These are phyloP conservation scores for Globisporangium cederbergense DNA, from an alignment of 352 stramenopile genomes.

Conservation along the genomic window DNA sequence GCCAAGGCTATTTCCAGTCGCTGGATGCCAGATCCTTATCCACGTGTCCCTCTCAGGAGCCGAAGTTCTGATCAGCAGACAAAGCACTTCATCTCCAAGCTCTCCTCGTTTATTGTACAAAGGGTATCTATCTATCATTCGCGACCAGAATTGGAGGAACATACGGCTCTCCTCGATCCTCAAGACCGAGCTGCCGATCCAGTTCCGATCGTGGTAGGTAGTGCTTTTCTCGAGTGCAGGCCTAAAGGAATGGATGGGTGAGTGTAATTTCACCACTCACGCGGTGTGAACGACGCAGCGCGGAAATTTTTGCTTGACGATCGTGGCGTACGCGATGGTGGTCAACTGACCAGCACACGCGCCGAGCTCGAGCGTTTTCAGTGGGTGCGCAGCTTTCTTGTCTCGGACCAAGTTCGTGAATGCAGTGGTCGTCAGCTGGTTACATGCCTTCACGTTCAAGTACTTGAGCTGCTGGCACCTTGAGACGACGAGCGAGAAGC, in stretches of 20 bases:
- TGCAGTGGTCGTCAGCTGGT: slow-evolving; percentile 61
- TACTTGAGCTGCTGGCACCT: slow-evolving; percentile 54
- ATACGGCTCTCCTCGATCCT: background rate
- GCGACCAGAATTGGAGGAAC: background rate
- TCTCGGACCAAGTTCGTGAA: slow-evolving; percentile 48
- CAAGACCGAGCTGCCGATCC: background rate
- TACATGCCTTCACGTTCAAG: slow-evolving; percentile 87
- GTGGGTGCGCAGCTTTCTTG: slow-evolving; percentile 20
- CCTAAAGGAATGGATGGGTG: background rate
- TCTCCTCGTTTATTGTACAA: slow-evolving; percentile 4
- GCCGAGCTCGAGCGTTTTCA: slow-evolving; percentile 63
- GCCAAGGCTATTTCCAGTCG: background rate
- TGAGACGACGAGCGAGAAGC: slow-evolving; percentile 43
- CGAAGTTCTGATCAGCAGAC: background rate
- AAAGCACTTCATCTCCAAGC: background rate
- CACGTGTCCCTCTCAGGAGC: background rate
- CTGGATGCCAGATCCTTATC: background rate
- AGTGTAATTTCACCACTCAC: slow-evolving; percentile 23
- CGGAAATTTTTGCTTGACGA: slow-evolving; percentile 63
- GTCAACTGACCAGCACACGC: slow-evolving; percentile 66
- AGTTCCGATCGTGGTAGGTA: background rate
- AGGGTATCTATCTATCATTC: background rate
- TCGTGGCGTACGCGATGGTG: slow-evolving; percentile 47
- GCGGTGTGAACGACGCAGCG: slow-evolving; percentile 69
- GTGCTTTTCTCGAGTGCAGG: background rate